Evolutionary conservation across 768 basidiomycete species (phyloP).

Genomic region (Nidularia pulvinata): DNA sequence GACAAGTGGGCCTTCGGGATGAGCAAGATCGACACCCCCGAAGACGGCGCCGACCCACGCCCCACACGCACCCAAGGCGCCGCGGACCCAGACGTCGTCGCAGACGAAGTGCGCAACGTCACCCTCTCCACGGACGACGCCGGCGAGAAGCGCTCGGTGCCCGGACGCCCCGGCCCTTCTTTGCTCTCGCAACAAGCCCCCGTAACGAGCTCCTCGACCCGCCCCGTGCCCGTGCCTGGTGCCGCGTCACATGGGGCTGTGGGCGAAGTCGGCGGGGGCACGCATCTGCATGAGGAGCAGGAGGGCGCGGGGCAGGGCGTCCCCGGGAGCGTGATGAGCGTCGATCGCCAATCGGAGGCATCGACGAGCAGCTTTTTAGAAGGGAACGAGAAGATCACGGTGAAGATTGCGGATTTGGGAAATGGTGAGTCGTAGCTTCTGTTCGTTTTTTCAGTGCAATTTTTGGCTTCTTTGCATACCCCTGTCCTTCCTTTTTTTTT

Average conservation of each 20-base stretch:
- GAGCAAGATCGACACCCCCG: conserved; percentile 70
- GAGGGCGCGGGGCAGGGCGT: too few relatives aligned
- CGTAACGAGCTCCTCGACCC: conserved; percentile 14
- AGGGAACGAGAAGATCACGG: conserved; percentile 68
- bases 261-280: conserved; percentile 4
- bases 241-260: conserved; percentile 9
- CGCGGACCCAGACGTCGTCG: conserved; percentile 22
- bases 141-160: conserved; percentile 14
- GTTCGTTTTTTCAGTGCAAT: too few relatives aligned
- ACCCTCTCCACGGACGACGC: conserved; percentile 28
- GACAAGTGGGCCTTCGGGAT: conserved; percentile 93
- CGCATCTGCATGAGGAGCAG: not conserved
- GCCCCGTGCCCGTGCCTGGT: conserved; percentile 20
- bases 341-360: conserved; percentile 31
- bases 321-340: conserved; percentile 25
- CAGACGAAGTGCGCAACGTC: conserved; percentile 32
- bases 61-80: conserved; percentile 1
- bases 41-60: conserved; percentile 19
- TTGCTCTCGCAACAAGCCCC: conserved; percentile 74
- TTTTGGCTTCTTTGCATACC: too few relatives aligned
- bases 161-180: conserved; percentile 53
- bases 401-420: conserved; percentile 98
- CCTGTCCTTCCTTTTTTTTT: too few relatives aligned
- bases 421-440: conserved; percentile 85
- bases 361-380: conserved; percentile 15